phyloP scores from a whole-genome alignment of 148 eudicot species.

The Rheum nobile region DNA sequence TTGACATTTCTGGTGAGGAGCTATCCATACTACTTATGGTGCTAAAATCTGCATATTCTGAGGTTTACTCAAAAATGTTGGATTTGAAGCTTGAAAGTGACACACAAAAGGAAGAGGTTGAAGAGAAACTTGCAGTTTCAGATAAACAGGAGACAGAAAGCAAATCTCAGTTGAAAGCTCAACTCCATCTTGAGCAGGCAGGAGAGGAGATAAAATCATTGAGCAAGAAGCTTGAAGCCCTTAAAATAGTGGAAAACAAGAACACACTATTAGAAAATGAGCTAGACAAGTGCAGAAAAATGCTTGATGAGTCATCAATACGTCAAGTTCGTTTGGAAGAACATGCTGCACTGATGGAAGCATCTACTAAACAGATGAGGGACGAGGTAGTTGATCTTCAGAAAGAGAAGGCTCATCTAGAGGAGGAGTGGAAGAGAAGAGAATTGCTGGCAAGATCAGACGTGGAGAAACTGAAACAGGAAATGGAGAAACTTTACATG shows the following conservation, averaged over 20 bases:
- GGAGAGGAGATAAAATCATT: conserved; percentile 26
- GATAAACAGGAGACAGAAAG: conserved; percentile 15
- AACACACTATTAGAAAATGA: conserved; percentile 26
- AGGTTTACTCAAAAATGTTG: conserved; percentile 26
- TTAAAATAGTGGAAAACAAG: conserved; percentile 24
- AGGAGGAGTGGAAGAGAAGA: conserved; percentile 10
- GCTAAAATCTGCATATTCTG: conserved; percentile 42
- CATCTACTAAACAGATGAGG: conserved; percentile 21
- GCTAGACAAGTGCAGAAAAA: conserved; percentile 21
- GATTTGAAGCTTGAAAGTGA: conserved; percentile 26
- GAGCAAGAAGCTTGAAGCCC: conserved; percentile 24
- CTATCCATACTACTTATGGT: conserved; percentile 29
- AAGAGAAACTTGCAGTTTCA: conserved; percentile 15
- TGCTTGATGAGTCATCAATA: conserved; percentile 35
- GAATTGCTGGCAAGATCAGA: conserved; percentile 17
- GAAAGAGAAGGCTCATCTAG: conserved; percentile 23
- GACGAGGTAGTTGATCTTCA: conserved; percentile 19
- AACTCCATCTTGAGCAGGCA: conserved; percentile 19
- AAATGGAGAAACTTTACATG: conserved; percentile 22
- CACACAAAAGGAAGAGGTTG: conserved; percentile 9
- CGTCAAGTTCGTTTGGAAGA: conserved; percentile 34
- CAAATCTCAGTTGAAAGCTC: conserved; percentile 16
- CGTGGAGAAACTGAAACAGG: conserved; percentile 11
- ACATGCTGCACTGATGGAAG: conserved; percentile 42
- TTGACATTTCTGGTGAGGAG: conserved; percentile 52